phyloP scores from a whole-genome alignment of 2,329 filamentous ascomycete species.

The Parastagonospora avenae region DNA sequence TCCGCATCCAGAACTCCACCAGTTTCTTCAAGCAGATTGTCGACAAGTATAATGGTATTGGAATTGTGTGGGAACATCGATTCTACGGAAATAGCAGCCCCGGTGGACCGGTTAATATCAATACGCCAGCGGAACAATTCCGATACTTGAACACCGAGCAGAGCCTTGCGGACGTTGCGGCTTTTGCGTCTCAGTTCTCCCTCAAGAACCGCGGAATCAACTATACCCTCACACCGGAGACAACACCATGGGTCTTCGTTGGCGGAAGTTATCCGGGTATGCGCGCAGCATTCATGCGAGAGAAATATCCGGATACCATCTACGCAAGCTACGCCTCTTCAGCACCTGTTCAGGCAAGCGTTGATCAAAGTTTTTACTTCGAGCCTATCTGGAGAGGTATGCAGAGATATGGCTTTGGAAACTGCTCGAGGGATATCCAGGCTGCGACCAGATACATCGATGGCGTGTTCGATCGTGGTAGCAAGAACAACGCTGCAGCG shows the following conservation, averaged over 20 bases:
- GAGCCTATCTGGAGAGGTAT: slow-evolving; percentile 57
- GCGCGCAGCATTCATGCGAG: slow-evolving; percentile 47
- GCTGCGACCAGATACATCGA: slow-evolving; percentile 58
- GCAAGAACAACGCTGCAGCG: slow-evolving; percentile 38
- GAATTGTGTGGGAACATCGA: slow-evolving; percentile 49
- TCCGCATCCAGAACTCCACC: slow-evolving; percentile 34
- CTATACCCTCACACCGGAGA: slow-evolving; percentile 40
- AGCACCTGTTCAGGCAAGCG: slow-evolving; percentile 51
- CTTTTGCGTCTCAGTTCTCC: slow-evolving; percentile 49
- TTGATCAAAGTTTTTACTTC: slow-evolving; percentile 58
- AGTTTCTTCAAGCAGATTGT: slow-evolving; percentile 45
- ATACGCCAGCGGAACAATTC: slow-evolving; percentile 42
- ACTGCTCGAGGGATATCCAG: slow-evolving; percentile 57
- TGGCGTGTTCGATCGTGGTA: slow-evolving; percentile 42
- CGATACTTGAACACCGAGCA: slow-evolving; percentile 48
- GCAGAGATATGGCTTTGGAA: slow-evolving; percentile 48
- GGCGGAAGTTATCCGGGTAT: slow-evolving; percentile 47
- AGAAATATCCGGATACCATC: slow-evolving; percentile 47
- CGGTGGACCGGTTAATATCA: slow-evolving; percentile 30
- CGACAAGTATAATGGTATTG: slow-evolving; percentile 42
- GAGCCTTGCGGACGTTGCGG: slow-evolving; percentile 48
- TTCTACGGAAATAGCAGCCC: slow-evolving; percentile 51
- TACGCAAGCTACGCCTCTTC: slow-evolving; percentile 45
- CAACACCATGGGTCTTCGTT: slow-evolving; percentile 49
- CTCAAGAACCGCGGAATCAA: slow-evolving; percentile 37